Conservation (phyloP, 2,329 filamentous ascomycete genomes). For the Fusarium continuum region DNA sequence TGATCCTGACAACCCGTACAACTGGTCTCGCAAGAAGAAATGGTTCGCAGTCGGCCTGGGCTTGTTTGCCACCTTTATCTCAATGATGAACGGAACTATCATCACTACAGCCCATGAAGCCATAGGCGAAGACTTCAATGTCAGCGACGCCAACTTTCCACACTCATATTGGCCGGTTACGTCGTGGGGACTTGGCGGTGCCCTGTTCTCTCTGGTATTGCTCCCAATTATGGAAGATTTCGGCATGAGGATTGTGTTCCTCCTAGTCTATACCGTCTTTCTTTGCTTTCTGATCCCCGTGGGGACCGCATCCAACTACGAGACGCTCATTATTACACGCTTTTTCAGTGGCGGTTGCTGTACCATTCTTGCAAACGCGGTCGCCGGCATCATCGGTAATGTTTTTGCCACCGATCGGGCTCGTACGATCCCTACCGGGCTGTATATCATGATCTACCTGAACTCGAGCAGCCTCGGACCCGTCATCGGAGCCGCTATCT, state of each 20-base stretch:
- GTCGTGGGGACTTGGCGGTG: conserved; percentile 20
- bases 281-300: conserved; percentile 19
- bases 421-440: conserved; percentile 6
- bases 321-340: conserved; percentile 12
- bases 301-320: conserved; percentile 15
- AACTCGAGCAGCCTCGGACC: conserved; percentile 21
- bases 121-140: conserved; percentile 7
- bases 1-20: conserved; percentile 19
- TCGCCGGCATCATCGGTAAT: conserved; percentile 7
- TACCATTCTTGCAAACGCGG: conserved; percentile 3
- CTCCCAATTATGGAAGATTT: conserved; percentile 31
- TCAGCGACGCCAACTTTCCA: conserved; percentile 17
- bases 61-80: conserved; percentile 20
- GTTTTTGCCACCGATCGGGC: conserved; percentile 15
- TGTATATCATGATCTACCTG: conserved; percentile 29
- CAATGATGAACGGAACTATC: conserved; percentile 31
- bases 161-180: conserved; percentile 30
- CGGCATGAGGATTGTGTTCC: conserved; percentile 20
- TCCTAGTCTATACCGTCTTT: conserved; percentile 6
- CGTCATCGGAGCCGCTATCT: conserved; percentile 19
- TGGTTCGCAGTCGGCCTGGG: conserved; percentile 17
- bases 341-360: conserved; percentile 28
- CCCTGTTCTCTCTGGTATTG: conserved; percentile 7
- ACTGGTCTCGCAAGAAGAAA: conserved; percentile 26
- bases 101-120: conserved; percentile 23